Percentiles rank a stretch among this genome's conserved stretches.
phyloP scores from a whole-genome alignment of 2,329 filamentous ascomycete species.

The Sarocladium strictum region DNA sequence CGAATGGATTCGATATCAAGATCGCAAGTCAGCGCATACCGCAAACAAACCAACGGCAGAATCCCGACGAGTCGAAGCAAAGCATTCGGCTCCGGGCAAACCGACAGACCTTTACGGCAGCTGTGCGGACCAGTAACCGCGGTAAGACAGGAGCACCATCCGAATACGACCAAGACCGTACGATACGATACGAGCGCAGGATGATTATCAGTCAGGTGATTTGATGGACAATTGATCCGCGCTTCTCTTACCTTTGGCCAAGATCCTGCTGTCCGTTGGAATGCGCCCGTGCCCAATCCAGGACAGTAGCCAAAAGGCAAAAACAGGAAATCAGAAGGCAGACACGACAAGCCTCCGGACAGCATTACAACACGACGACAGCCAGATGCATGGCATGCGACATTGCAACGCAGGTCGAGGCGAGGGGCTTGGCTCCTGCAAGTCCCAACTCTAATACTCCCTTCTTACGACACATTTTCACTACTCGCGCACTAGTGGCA shows the following conservation, averaged over 20 bases:
- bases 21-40: not conserved
- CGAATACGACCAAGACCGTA: slow-evolving; percentile 1
- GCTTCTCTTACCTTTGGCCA: not conserved
- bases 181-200: not conserved
- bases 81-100: not conserved
- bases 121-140: slow-evolving; percentile 1
- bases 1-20: not conserved
- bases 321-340: not conserved
- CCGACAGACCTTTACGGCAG: not conserved
- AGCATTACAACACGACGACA: not conserved
- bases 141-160: slow-evolving; percentile 4
- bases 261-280: not conserved
- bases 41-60: not conserved
- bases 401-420: not conserved
- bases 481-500: slow-evolving; percentile 6
- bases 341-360: not conserved
- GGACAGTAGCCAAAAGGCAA: not conserved
- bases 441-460: slow-evolving; percentile 9
- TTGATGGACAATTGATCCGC: not conserved
- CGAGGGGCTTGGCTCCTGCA: slow-evolving; percentile 5
- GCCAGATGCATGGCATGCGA: not conserved
- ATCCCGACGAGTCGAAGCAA: not conserved
- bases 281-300: slow-evolving; percentile 5
- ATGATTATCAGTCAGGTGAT: not conserved
- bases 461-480: slow-evolving; percentile 5